These are phyloP conservation scores for Spathaspora sp. DNA, from an alignment of 1,139 yeast species.

Conservation along the genomic window DNA sequence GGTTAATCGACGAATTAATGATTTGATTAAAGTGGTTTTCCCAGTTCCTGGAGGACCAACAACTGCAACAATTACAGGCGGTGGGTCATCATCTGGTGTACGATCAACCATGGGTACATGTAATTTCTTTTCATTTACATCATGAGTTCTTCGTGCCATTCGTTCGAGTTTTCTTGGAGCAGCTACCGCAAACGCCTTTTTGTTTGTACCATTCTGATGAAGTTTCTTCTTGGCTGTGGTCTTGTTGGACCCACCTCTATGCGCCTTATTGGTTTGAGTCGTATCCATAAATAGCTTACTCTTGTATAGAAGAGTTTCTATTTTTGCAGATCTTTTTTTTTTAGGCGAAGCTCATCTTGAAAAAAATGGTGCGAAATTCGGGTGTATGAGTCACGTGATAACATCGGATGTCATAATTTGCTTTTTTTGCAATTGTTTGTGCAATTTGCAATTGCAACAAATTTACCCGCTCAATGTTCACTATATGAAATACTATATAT, in stretches of 20 bases:
- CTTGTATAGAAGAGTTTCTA: neutral
- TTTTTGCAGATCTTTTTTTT: neutral
- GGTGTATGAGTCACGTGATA: conserved; percentile 1
- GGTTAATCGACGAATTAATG: conserved; percentile 84
- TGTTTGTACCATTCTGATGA: conserved; percentile 89
- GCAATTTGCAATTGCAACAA: too few relatives aligned
- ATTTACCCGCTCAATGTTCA: too few relatives aligned
- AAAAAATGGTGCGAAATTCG: neutral
- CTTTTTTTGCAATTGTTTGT: neutral
- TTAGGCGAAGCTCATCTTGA: conserved; percentile 4
- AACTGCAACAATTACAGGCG: conserved; percentile 93
- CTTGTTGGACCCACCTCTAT: conserved; percentile 52
- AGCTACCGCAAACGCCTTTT: conserved; percentile 90
- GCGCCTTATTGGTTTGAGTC: conserved; percentile 56
- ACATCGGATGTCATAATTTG: neutral
- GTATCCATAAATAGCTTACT: conserved; percentile 20
- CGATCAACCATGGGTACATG: conserved; percentile 98
- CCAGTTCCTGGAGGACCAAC: conserved; percentile 99
- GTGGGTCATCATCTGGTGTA: conserved; percentile 97
- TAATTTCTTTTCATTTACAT: conserved; percentile 77
- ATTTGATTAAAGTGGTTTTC: conserved; percentile 87
- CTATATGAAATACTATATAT: conserved; percentile 1
- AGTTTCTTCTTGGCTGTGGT: conserved; percentile 80
- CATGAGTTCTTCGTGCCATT: conserved; percentile 82
- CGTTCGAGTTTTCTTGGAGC: conserved; percentile 89